These are phyloP conservation scores for Scalesia atractyloides DNA, from an alignment of 129 eudicot species.

Conservation along the genomic window DNA sequence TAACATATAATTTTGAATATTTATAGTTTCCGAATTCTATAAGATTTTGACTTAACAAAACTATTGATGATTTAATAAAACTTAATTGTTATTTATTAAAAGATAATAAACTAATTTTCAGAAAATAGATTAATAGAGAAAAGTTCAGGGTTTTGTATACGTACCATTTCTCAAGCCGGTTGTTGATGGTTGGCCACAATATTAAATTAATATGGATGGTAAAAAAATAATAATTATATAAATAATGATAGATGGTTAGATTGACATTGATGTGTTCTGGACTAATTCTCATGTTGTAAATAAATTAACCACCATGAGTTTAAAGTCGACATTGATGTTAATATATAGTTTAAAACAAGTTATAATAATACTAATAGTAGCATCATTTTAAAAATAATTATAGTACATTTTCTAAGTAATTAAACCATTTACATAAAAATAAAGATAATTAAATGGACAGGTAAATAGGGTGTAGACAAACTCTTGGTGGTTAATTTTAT, in stretches of 20 bases:
- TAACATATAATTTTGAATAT: no score
- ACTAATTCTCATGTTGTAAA: neutral
- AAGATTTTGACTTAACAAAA: neutral
- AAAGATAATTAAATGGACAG: neutral
- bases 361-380: neutral
- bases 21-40: neutral
- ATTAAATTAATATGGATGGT: neutral
- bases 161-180: constrained; percentile 11
- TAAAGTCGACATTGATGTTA: neutral
- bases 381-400: neutral
- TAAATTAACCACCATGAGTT: constrained; percentile 18
- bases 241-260: constrained; percentile 9
- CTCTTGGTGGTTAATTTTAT: no score
- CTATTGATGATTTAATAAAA: neutral
- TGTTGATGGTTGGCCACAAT: constrained; percentile 14
- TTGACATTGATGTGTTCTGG: constrained; percentile 3
- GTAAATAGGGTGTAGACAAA: no score
- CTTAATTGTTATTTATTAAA: neutral
- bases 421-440: neutral
- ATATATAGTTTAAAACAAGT: neutral
- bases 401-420: neutral
- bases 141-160: neutral
- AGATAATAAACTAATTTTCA: neutral
- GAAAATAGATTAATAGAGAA: neutral
- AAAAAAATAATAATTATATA: neutral